These are phyloP conservation scores for Chaetomium globosum DNA, from an alignment of 2,329 filamentous ascomycete genomes.

Conservation along the genomic window DNA sequence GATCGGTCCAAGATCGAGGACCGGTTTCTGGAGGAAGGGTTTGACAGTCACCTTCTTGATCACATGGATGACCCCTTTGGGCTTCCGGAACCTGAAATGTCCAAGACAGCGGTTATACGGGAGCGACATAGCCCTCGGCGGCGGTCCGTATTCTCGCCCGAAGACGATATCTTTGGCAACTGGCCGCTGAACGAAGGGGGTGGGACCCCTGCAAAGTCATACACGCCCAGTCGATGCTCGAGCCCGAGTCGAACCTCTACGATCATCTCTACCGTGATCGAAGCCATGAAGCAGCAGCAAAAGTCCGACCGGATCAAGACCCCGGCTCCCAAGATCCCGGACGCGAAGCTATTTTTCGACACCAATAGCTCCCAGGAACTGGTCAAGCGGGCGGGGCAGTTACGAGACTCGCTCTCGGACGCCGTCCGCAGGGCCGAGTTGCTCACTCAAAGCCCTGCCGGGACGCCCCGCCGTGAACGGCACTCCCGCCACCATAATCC, in stretches of 20 bases:
- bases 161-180: constrained; percentile 65
- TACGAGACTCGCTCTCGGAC: constrained; percentile 63
- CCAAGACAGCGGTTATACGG: constrained; percentile 56
- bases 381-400: constrained; percentile 62
- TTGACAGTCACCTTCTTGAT: constrained; percentile 51
- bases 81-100: constrained; percentile 48
- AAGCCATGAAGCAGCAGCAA: constrained; percentile 62
- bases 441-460: constrained; percentile 58
- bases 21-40: constrained; percentile 51
- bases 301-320: constrained; percentile 44
- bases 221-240: constrained; percentile 44
- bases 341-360: constrained; percentile 65
- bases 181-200: constrained; percentile 50
- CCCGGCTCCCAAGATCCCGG: constrained; percentile 43
- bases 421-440: constrained; percentile 62
- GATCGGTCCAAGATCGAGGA: constrained; percentile 49
- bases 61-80: constrained; percentile 49
- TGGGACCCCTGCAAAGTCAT: constrained; percentile 43
- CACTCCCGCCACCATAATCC: constrained; percentile 43
- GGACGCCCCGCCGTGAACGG: constrained; percentile 53
- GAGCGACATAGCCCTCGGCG: constrained; percentile 57
- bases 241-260: constrained; percentile 45
- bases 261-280: constrained; percentile 64
- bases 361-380: constrained; percentile 69
- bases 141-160: constrained; percentile 65